Evolutionary conservation across 2,329 filamentous ascomycete species (phyloP).

Genomic region (Ilyonectria destructans): DNA sequence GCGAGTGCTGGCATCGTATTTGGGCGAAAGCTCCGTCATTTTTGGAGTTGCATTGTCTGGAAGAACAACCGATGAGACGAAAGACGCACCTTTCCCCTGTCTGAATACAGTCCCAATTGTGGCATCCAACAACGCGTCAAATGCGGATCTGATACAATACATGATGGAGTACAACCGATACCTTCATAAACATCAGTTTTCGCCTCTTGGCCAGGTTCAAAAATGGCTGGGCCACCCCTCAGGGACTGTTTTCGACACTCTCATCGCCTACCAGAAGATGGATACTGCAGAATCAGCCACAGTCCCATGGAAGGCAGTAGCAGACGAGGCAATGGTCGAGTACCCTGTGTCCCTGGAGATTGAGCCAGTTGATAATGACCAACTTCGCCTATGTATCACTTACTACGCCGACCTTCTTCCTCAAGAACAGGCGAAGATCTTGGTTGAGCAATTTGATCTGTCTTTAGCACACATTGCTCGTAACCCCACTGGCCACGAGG

Average conservation of each 20-base stretch:
- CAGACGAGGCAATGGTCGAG: constrained; percentile 81
- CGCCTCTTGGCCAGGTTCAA: constrained; percentile 81
- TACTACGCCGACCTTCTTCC: constrained; percentile 78
- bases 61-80: constrained; percentile 73
- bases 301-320: constrained; percentile 71
- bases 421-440: constrained; percentile 74
- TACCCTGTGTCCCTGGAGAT: constrained; percentile 88
- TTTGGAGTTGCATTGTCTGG: constrained; percentile 90
- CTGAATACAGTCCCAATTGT: constrained; percentile 86
- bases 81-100: constrained; percentile 80
- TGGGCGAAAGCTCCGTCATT: constrained; percentile 80
- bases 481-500: constrained; percentile 59
- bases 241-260: constrained; percentile 83
- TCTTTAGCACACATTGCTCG: constrained; percentile 74
- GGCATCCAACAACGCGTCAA: constrained; percentile 69
- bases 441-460: constrained; percentile 82
- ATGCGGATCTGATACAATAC: constrained; percentile 70
- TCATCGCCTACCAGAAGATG: constrained; percentile 86
- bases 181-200: constrained; percentile 80
- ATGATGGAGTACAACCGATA: constrained; percentile 78
- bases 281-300: constrained; percentile 44
- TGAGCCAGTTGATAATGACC: constrained; percentile 66
- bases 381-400: constrained; percentile 76
- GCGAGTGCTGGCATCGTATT: constrained; percentile 81
- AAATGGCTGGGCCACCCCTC: constrained; percentile 78